Conservation (phyloP, 2,329 filamentous ascomycete genomes). For the Colletotrichum sp. region DNA sequence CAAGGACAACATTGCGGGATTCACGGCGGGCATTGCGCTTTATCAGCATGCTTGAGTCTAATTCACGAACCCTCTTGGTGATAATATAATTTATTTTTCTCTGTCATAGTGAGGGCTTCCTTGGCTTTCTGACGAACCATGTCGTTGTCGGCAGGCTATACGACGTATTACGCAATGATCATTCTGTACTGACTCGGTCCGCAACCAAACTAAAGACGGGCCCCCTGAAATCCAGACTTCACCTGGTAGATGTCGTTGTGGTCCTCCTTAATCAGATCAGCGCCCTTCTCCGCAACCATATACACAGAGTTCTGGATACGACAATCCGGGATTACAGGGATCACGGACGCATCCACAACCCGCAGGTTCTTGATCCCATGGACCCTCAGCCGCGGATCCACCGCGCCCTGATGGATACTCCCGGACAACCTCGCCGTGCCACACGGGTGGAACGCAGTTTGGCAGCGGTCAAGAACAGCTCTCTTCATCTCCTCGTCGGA, state of each 20-base stretch:
- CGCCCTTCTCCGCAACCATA: background rate
- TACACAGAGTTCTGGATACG: background rate
- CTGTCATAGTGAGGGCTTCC: background rate
- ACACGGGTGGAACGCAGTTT: too few species aligned
- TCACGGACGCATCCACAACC: too few species aligned
- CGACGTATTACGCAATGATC: background rate
- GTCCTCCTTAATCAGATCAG: background rate
- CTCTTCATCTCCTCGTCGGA: too few species aligned
- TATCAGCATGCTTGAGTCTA: conserved; percentile 25
- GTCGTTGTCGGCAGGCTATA: accelerated
- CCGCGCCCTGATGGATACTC: too few species aligned
- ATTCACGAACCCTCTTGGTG: background rate
- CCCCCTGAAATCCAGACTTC: background rate
- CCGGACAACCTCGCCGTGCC: too few species aligned
- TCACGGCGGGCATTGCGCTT: conserved; percentile 40
- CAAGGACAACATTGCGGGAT: conserved; percentile 43
- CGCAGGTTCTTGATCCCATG: too few species aligned
- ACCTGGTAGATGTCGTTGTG: background rate
- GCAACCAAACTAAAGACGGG: background rate
- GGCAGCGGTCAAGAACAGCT: too few species aligned
- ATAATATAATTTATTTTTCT: background rate
- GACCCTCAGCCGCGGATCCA: too few species aligned
- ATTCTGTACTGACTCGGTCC: background rate
- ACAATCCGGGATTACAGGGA: background rate
- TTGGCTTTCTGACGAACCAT: background rate